Percentiles rank a stretch among this genome's conserved stretches.
These are phyloP conservation scores for Colletotrichum tropicicola DNA, from an alignment of 2,329 filamentous ascomycete species.

Conservation along the genomic window DNA sequence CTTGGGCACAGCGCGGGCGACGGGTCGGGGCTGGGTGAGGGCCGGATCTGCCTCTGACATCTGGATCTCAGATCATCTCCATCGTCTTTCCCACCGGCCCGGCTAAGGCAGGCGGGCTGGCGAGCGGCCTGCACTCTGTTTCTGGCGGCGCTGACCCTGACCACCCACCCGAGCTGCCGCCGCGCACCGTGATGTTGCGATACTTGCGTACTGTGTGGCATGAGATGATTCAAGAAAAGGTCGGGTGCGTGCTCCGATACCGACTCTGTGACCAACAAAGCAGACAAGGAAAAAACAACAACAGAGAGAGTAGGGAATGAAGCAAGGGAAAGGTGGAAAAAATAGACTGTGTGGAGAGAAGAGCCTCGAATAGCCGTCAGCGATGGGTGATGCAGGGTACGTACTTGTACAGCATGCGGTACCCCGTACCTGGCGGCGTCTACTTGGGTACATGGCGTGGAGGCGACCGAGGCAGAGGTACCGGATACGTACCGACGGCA, in stretches of 20 bases:
- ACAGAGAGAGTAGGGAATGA: background rate
- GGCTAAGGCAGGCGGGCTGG: conserved; percentile 1
- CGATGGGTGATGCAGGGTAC: background rate
- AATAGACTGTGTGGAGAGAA: conserved; percentile 23
- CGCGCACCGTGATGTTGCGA: too few species aligned
- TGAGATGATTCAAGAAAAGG: background rate
- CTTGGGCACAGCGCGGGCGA: background rate
- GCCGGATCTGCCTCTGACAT: conserved; percentile 11
- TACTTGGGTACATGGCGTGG: background rate
- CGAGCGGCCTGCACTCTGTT: background rate
- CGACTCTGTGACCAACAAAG: conserved; percentile 10
- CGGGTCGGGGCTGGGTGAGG: background rate
- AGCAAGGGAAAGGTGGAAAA: too few species aligned
- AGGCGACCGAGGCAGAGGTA: background rate
- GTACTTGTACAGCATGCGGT: background rate
- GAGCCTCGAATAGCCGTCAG: conserved; percentile 30
- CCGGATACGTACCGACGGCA: background rate
- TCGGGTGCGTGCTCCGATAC: conserved; percentile 20
- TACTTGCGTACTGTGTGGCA: background rate
- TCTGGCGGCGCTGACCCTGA: background rate
- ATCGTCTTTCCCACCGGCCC: conserved; percentile 11
- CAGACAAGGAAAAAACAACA: background rate
- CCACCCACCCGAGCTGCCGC: too few species aligned
- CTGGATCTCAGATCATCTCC: background rate
- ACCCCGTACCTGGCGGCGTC: background rate